Evolutionary conservation across 192 early-diverging fungal genomes (phyloP).

Genomic region (Helicostylum pulchrum): DNA sequence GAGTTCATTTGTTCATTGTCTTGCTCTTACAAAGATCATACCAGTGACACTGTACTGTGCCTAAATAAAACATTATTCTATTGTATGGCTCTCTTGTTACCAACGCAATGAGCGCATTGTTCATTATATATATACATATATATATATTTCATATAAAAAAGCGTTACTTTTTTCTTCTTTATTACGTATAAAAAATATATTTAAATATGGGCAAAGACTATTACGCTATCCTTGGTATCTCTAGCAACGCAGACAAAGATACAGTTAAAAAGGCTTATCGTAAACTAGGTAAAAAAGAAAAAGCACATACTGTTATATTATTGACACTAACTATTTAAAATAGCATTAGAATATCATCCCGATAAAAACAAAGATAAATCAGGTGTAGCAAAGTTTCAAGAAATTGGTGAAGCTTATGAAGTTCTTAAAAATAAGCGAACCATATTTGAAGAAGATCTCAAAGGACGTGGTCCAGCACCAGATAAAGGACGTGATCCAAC

Average conservation of each 20-base stretch:
- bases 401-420: slow-evolving; percentile 97
- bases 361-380: slow-evolving; percentile 64
- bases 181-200: neutral
- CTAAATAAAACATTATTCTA: too few species aligned
- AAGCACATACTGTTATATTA: neutral
- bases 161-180: slow-evolving; percentile 7
- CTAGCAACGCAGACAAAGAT: slow-evolving; percentile 73
- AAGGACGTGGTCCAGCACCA: slow-evolving; percentile 63
- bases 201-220: slow-evolving; percentile 86
- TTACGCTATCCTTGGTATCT: slow-evolving; percentile 85
- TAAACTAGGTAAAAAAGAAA: slow-evolving; percentile 43
- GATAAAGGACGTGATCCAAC: too few species aligned
- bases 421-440: slow-evolving; percentile 87
- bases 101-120: too few species aligned
- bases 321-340: slow-evolving; percentile 7
- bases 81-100: too few species aligned
- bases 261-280: slow-evolving; percentile 79
- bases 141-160: too few species aligned
- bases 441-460: slow-evolving; percentile 95
- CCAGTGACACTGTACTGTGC: too few species aligned
- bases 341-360: slow-evolving; percentile 79
- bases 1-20: too few species aligned
- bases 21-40: too few species aligned
- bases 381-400: slow-evolving; percentile 86
- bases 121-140: too few species aligned